Evolutionary conservation across 2,329 filamentous ascomycete genomes (phyloP).

Genomic region (Tolypocladium pustulatum): DNA sequence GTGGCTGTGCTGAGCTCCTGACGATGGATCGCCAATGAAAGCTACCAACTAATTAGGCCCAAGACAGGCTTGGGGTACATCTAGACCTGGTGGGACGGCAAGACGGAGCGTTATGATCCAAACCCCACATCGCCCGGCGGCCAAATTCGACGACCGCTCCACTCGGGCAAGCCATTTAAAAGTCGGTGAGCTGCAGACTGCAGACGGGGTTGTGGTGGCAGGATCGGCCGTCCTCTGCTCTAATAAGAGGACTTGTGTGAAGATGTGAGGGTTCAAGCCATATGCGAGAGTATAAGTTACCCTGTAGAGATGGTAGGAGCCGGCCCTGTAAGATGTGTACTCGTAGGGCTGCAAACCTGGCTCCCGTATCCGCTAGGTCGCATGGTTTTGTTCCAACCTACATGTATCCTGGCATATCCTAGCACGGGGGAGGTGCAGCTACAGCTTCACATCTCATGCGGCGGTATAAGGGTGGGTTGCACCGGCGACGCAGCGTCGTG

Average conservation of each 20-base stretch:
- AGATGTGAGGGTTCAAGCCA: background rate
- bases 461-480: too few species aligned
- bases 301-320: background rate
- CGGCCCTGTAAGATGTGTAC: background rate
- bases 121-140: constrained; percentile 3
- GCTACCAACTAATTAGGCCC: background rate
- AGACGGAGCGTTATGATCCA: background rate
- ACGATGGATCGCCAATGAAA: background rate
- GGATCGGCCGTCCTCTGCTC: background rate
- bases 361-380: background rate
- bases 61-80: background rate
- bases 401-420: background rate
- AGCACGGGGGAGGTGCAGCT: background rate
- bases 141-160: constrained; percentile 10
- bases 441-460: background rate
- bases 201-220: background rate
- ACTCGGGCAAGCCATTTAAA: constrained; percentile 14
- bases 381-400: background rate
- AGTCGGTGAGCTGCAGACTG: constrained; percentile 16
- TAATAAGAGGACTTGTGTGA: background rate
- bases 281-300: background rate
- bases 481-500: too few species aligned
- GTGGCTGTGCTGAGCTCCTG: background rate
- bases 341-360: background rate
- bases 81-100: constrained; percentile 1